A percentile compares a stretch with the other conserved stretches of the same genome.
Conservation (phyloP, 371 early-diverging fungal species). For the Mortierella sp. region DNA sequence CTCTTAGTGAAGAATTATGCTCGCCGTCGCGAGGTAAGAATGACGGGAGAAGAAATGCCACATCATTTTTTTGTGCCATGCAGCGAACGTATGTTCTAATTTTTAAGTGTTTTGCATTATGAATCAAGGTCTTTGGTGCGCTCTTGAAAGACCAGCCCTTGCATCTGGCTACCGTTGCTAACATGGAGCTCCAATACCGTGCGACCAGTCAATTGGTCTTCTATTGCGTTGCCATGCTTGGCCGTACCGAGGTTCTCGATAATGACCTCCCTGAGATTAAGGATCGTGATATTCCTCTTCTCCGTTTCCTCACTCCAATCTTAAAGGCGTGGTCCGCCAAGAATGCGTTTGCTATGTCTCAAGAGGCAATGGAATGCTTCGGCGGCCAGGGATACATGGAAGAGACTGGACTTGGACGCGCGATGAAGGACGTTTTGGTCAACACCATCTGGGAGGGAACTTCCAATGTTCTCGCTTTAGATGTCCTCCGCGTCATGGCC, state of each 20-base stretch:
- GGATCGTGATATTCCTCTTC: slow-evolving; percentile 57
- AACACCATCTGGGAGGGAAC: slow-evolving; percentile 82
- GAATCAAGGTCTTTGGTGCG: slow-evolving; percentile 51
- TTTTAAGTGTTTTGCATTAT: too few species aligned
- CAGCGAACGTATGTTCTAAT: too few species aligned
- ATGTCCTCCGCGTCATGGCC: slow-evolving; percentile 71
- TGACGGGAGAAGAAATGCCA: background rate
- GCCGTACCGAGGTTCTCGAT: slow-evolving; percentile 62
- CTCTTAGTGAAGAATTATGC: slow-evolving; percentile 74
- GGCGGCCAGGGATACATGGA: slow-evolving; percentile 85
- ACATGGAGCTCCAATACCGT: slow-evolving; percentile 65
- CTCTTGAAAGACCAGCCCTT: slow-evolving; percentile 66
- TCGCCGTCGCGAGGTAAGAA: slow-evolving; percentile 60
- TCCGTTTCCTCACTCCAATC: slow-evolving; percentile 76
- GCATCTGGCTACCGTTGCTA: slow-evolving; percentile 69
- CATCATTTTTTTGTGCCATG: background rate
- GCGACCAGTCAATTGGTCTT: slow-evolving; percentile 68
- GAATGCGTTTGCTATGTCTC: slow-evolving; percentile 60
- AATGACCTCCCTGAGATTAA: slow-evolving; percentile 39
- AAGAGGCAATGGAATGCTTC: slow-evolving; percentile 74
- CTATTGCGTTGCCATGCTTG: slow-evolving; percentile 68
- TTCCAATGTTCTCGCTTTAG: slow-evolving; percentile 74
- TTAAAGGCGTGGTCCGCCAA: slow-evolving; percentile 72
- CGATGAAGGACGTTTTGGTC: slow-evolving; percentile 74
- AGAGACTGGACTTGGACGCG: slow-evolving; percentile 70